phyloP scores from a whole-genome alignment of 495 filamentous ascomycete species.

The Annulohypoxylon maeteangense region DNA sequence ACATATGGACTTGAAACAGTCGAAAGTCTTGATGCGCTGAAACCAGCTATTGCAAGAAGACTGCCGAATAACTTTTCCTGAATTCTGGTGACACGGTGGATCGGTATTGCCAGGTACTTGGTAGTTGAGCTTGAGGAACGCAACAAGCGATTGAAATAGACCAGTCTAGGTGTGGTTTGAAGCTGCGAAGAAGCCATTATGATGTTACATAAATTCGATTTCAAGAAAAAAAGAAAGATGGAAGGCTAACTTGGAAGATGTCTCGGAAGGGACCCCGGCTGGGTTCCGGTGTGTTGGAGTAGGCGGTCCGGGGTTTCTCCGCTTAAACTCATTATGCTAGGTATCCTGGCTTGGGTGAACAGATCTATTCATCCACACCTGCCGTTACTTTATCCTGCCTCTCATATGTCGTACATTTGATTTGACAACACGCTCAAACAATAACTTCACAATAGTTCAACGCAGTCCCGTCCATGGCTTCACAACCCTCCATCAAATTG shows the following conservation, averaged over 20 bases:
- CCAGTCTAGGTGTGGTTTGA: not conserved
- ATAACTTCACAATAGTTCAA: no score
- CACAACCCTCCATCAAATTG: no score
- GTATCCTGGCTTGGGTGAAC: not conserved
- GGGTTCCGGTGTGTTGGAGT: not conserved
- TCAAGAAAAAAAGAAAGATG: not conserved
- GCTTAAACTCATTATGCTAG: slow-evolving; percentile 19
- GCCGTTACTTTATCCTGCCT: not conserved
- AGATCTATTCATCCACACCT: no score
- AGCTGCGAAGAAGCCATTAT: not conserved
- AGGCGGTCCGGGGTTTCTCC: slow-evolving; percentile 35
- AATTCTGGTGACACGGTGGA: not conserved
- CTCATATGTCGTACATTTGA: no score
- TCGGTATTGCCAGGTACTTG: not conserved
- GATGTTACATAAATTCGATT: not conserved
- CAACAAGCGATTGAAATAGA: not conserved
- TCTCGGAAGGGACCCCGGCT: not conserved
- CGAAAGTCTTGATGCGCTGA: slow-evolving; percentile 48
- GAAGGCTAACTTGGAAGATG: not conserved
- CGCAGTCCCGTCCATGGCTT: no score
- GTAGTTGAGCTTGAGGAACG: not conserved
- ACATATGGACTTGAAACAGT: slow-evolving; percentile 54
- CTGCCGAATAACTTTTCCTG: slow-evolving; percentile 17
- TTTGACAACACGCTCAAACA: no score
- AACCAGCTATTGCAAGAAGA: slow-evolving; percentile 37